Base-by-base conservation (phyloP, 495 filamentous ascomycete species). In the Aspergillus nanangensis region DNA sequence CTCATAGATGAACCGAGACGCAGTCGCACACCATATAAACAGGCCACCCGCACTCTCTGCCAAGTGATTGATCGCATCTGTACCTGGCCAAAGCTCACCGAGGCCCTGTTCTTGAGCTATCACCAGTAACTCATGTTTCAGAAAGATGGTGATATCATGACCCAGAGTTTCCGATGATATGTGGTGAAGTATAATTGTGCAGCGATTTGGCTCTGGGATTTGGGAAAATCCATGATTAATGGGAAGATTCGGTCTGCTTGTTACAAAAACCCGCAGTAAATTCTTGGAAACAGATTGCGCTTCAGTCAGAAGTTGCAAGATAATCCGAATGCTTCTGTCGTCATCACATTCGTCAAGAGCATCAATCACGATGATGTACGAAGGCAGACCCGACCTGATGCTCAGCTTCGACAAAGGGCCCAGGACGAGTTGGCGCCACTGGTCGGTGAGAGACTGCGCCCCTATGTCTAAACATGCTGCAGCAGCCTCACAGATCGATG, bases 291-390 rank as follows among this genome's bases (percentile, higher is more conserved):
- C 7, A 9, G 47, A 15, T 29, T 43, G 24, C 15, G 52, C 8
- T 41, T 41, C 37, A 4, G 47, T 19, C 2, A 74, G 48, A 3
- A 74, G 48, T n/a, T 55, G 44, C 33, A 78, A 61, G 29, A 78
- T 60, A 8, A 38, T 35, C 44, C 45, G 49, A 8, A 70, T 55
- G 37, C 71, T 60, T 11, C 63, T 38, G 9, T 75, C 67, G 19
- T 35, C 19, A 3, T 66, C 71, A 50, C 72, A 77, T 46, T 76
- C 73, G 44, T 75, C 74, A 13, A 78, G 38, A 20, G 74, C 75
- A 53, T 78, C 72, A 31, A 78, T 54, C 7, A 75, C 62, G 24
- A 74, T 53, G 3, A 64, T 35, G 14, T 24, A 17, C n/a, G n/a
- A n/a, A n/a, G n/a, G n/a, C n/a, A n/a, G n/a, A n/a, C n/a, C n/a